phyloP scores from a whole-genome alignment of 2,329 filamentous ascomycete species.

The Epichloe brachyelytri region DNA sequence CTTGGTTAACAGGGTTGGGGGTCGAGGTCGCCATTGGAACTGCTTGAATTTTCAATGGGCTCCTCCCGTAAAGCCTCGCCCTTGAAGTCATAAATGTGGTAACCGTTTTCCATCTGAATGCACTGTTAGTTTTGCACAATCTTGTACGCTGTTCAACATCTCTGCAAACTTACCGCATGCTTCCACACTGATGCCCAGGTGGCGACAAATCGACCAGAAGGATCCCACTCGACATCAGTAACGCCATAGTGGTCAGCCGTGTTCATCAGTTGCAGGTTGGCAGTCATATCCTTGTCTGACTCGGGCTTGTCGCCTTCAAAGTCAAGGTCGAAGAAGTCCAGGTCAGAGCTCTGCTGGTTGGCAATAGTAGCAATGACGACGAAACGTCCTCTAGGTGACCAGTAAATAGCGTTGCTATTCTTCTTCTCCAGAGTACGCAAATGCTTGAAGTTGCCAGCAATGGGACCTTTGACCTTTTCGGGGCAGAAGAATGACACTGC shows the following conservation, averaged over 20 bases:
- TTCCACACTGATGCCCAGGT: conserved; percentile 94
- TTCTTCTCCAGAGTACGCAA: conserved; percentile 95
- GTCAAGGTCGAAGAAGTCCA: conserved; percentile 96
- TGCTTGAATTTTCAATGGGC: conserved; percentile 94
- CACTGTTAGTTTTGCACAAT: conserved; percentile 2
- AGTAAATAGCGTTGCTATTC: conserved; percentile 99
- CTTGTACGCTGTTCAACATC: not conserved
- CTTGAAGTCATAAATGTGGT: conserved; percentile 95
- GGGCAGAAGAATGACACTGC: conserved; percentile 93
- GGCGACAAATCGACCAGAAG: conserved; percentile 85
- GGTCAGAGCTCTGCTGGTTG: conserved; percentile 84
- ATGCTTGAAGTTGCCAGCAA: conserved; percentile 88
- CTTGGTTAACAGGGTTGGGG: conserved; percentile 80
- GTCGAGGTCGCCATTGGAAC: conserved; percentile 85
- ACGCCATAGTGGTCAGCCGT: conserved; percentile 92
- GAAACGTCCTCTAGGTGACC: conserved; percentile 91
- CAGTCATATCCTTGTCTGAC: conserved; percentile 83
- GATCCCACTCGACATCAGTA: conserved; percentile 96
- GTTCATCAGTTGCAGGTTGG: conserved; percentile 91
- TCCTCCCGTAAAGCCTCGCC: conserved; percentile 83
- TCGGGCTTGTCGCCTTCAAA: conserved; percentile 96
- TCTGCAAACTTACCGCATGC: conserved; percentile 58
- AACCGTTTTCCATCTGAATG: conserved; percentile 91
- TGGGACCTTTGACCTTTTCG: conserved; percentile 75
- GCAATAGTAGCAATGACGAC: conserved; percentile 88